phyloP scores from a whole-genome alignment of 805 yeast genomes.

The Scheffersomyces coipomensis region DNA sequence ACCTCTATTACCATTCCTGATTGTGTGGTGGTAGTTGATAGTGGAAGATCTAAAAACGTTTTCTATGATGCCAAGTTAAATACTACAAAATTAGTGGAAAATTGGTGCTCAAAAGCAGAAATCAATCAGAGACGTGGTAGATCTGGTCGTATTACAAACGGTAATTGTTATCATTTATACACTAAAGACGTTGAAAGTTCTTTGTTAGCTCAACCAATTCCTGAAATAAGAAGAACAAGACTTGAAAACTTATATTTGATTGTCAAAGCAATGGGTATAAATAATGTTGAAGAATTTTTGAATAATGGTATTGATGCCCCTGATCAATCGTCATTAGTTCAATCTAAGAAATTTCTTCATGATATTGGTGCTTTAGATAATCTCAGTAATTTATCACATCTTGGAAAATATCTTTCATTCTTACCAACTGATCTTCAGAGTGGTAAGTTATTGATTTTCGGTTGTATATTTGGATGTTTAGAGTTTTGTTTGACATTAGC shows the following conservation, averaged over 20 bases:
- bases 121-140: conserved; percentile 91
- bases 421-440: conserved; percentile 85
- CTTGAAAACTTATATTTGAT: conserved; percentile 78
- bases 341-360: conserved; percentile 51
- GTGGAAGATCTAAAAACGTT: conserved; percentile 81
- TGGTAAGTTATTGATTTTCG: conserved; percentile 77
- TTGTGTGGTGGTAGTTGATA: conserved; percentile 86
- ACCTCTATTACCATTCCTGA: conserved; percentile 96
- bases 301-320: conserved; percentile 84
- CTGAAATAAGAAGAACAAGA: conserved; percentile 85
- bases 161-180: conserved; percentile 78
- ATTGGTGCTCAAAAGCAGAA: conserved; percentile 90
- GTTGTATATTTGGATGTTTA: conserved; percentile 80
- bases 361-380: conserved; percentile 70
- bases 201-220: conserved; percentile 75
- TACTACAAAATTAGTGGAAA: conserved; percentile 69
- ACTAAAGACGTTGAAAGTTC: conserved; percentile 53
- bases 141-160: conserved; percentile 92
- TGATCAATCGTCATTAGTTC: conserved; percentile 44
- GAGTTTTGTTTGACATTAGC: conserved; percentile 80
- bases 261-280: conserved; percentile 86
- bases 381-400: conserved; percentile 53
- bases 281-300: conserved; percentile 67
- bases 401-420: conserved; percentile 77
- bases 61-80: conserved; percentile 67